phyloP scores from a whole-genome alignment of 1,284 basidiomycete species.

The Trametes hirsuta region DNA sequence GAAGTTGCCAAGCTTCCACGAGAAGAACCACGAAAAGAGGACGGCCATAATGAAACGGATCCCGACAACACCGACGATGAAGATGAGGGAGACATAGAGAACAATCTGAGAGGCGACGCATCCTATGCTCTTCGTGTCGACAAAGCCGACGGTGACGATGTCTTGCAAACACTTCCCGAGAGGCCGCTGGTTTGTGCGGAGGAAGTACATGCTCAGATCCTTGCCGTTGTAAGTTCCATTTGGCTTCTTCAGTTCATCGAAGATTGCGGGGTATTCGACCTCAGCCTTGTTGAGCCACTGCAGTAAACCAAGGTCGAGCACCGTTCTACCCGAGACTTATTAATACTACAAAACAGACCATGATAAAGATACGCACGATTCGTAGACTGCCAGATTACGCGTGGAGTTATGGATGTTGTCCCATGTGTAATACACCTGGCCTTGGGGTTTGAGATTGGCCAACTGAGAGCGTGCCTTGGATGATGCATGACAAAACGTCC shows the following conservation, averaged over 20 bases:
- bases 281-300: slow-evolving; percentile 81
- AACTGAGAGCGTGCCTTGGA: slow-evolving; percentile 57
- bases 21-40: slow-evolving; percentile 96
- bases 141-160: slow-evolving; percentile 86
- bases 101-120: slow-evolving; percentile 96
- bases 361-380: slow-evolving; percentile 64
- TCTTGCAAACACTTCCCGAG: slow-evolving; percentile 87
- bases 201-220: slow-evolving; percentile 86
- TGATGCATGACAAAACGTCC: slow-evolving; percentile 77
- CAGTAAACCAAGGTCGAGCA: slow-evolving; percentile 87
- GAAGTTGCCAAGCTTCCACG: slow-evolving; percentile 93
- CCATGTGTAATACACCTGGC: slow-evolving; percentile 95
- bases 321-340: slow-evolving; percentile 53
- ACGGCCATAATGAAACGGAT: slow-evolving; percentile 98
- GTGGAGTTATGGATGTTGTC: slow-evolving; percentile 70
- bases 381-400: slow-evolving; percentile 89
- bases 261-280: slow-evolving; percentile 82
- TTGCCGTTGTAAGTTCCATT: slow-evolving; percentile 80
- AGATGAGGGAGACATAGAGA: slow-evolving; percentile 93
- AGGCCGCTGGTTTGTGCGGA: slow-evolving; percentile 64
- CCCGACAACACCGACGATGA: slow-evolving; percentile 96
- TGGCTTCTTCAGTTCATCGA: slow-evolving; percentile 73
- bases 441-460: slow-evolving; percentile 55
- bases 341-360: slow-evolving; percentile 1
- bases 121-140: slow-evolving; percentile 93